Base-by-base conservation (phyloP, 805 yeast genomes). In the Debaryomyces castellii region DNA sequence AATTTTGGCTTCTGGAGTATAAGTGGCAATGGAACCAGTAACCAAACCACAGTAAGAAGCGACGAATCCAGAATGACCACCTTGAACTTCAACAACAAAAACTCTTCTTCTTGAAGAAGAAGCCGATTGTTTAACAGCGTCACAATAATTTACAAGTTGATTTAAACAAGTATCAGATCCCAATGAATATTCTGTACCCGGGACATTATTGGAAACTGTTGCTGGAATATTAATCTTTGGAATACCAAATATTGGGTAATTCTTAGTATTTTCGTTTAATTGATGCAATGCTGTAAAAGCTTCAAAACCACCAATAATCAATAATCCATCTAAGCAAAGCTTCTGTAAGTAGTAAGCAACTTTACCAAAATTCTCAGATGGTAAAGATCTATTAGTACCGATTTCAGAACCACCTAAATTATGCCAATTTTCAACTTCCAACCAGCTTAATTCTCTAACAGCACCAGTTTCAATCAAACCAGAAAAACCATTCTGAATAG, bases 221-320 rank as follows among this genome's bases (percentile, higher is more conserved):
- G 92, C 89, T 16, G 94, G 94, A 40, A 87, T 77, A 48, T 82
- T 78, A 45, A 84, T 82, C 83, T 84, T 81, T 53, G 95, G 95
- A 46, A 87, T 85, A 53, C 82, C 74, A 69, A 87, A 86, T 6
- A 83, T 78, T 17, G 91, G 89, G 61, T 81, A 87, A 55, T 73
- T 74, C 16, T 64, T 55, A 62, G 87, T 76, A 20, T 85, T 83
- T 42, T 66, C 67, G 53, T 82, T 81, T 56, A 87, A 73, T 67
- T 85, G 82, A 58, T 84, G 77, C 56, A 87, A 72, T 6, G 92
- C 80, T n/a, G 77, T 74, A 55, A 85, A 85, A 4, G 87, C 88
- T 67, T 87, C 95, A 61, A 87, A 87, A 1, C 95, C 95, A 59
- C 95, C 95, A 53, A 86, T 83, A 18, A 87, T 68, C 40, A 87